Base-by-base conservation (phyloP, 805 yeast species). In the Vanderwaltozyma verrucispora region DNA sequence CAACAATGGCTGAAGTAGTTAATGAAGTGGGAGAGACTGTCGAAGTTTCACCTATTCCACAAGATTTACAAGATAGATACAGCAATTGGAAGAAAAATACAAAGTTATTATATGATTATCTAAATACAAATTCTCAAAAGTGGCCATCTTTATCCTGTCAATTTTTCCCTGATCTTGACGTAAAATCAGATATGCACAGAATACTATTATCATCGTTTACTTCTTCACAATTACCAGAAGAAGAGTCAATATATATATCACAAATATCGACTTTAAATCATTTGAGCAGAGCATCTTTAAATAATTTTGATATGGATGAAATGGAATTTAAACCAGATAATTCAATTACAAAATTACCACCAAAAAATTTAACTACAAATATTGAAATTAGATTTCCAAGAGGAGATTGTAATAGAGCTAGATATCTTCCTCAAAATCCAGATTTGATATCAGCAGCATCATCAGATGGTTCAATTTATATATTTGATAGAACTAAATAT, bases 401-500 rank as follows among this genome's bases (percentile, higher is more conserved):
- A 46, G 56, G 63, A 1, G 87, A 84, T 2, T 78, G 87, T 39
- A 84, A 85, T 53, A 71, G 74, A 43, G 77, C 82, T 0, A 67
- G 80, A 27, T 74, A 72, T 49, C 74, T 83, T 77, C 94, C 95
- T 0, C 89, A 81, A 47, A 88, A 88, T 50, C 92, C 92, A 2
- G 92, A 87, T 50, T 51, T 88, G 5, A 67, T 88, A 5, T 85
- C 88, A 2, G 72, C 86, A 15, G 74, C 77, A 9, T 75, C 82
- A 30, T 74, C 80, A 30, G 55, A 62, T 24, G 96, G 96, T 1
- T 64, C 70, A 12, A 64, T 80, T 11, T 74, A 69, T 36, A 60
- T 88, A 4, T 84, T 78, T 57, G 94, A 88, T 56, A 68, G 92
- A 47, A 87, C 96, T 0, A 86, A 84, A 54, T 94, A 85, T 55